Percentiles rank a stretch among this genome's conserved stretches.
These are phyloP conservation scores for Auricularia sp. DNA, from an alignment of 768 basidiomycete species.

Conservation along the genomic window DNA sequence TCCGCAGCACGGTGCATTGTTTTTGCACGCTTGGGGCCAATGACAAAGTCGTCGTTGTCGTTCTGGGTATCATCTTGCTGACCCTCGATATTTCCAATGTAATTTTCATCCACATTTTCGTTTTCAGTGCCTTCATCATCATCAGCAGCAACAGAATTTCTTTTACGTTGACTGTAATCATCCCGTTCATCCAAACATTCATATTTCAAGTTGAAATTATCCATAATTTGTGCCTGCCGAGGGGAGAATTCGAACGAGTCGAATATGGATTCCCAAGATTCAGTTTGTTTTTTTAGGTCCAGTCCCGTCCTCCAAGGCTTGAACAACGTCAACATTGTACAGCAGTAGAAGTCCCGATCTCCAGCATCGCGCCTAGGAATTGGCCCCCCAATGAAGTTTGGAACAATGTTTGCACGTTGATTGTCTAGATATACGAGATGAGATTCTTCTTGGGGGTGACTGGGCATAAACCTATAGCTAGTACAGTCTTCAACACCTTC, in stretches of 20 bases:
- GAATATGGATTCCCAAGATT: constrained; percentile 15
- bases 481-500: neutral
- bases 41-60: too few relatives aligned
- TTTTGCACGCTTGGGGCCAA: too few relatives aligned
- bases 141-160: neutral
- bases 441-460: neutral
- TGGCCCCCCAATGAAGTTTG: neutral
- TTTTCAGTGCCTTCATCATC: neutral
- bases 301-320: constrained; percentile 18
- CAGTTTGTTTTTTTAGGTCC: constrained; percentile 14
- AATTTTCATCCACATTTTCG: neutral
- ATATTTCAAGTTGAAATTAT: constrained; percentile 19
- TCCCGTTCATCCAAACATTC: constrained; percentile 24
- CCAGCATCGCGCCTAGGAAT: neutral
- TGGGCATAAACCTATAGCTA: neutral
- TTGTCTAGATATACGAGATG: neutral
- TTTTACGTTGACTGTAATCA: constrained; percentile 13
- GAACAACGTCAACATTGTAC: constrained; percentile 1
- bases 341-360: neutral
- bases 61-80: too few relatives aligned
- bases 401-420: too few relatives aligned
- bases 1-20: too few relatives aligned
- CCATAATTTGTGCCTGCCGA: constrained; percentile 14
- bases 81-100: neutral
- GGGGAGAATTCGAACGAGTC: constrained; percentile 10